A percentile compares a stretch with the other conserved stretches of the same genome.
phyloP scores from a whole-genome alignment of 352 stramenopile species.

The Thraustochytrium sp. region DNA sequence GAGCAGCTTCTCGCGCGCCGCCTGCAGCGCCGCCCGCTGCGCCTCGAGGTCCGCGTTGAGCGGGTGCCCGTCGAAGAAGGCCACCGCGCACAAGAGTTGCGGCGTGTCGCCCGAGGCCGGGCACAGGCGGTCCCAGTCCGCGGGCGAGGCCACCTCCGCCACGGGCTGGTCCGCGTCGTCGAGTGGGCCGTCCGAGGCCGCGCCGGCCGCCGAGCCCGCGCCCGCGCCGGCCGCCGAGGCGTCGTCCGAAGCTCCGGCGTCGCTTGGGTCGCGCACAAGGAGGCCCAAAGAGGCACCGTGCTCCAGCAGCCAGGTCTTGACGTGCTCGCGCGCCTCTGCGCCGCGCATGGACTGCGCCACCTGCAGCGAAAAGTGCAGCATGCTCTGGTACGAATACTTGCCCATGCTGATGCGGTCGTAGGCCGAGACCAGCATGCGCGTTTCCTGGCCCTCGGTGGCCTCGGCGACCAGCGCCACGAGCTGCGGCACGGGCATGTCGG shows the following conservation, averaged over 20 bases:
- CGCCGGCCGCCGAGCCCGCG: neutral
- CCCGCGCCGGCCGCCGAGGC: neutral
- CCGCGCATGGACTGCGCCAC: neutral
- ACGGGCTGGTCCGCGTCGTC: neutral
- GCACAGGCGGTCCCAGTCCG: constrained; percentile 4
- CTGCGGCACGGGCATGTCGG: neutral
- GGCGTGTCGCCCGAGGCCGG: neutral
- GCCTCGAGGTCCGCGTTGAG: constrained; percentile 12
- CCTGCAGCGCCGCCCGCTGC: neutral
- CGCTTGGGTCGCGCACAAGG: neutral
- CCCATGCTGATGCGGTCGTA: neutral
- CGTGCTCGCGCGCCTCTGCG: neutral
- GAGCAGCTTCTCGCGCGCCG: neutral
- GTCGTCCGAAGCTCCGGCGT: neutral
- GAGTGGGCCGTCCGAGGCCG: neutral
- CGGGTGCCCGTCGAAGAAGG: constrained; percentile 5
- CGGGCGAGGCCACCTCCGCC: neutral
- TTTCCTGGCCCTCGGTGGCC: neutral
- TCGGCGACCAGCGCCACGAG: neutral
- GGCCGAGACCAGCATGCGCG: neutral
- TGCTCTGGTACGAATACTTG: constrained; percentile 16
- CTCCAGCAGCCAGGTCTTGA: neutral
- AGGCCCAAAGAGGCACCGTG: neutral
- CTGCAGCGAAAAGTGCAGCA: neutral
- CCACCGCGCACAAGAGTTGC: constrained; percentile 18